Evolutionary conservation across 129 eudicot genomes (phyloP), one percentile per base, ranked within the genome.

Genomic region (Flaveria bidentis): DNA sequence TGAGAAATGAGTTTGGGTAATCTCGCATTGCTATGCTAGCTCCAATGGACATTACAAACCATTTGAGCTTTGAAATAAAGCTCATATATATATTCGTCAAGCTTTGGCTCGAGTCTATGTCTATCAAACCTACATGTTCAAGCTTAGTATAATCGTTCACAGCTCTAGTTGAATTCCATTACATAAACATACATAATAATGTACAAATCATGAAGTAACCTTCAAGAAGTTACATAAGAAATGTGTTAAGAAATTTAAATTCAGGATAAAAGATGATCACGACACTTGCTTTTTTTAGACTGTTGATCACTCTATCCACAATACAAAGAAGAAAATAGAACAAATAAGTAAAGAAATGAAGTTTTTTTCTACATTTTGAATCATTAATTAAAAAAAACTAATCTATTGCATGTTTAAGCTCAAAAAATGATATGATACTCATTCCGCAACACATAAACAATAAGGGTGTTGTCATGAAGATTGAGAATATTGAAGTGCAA

Each of bases 371-470:
- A 18, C 55, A 49, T 49, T 49, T 49, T 49, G 55, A 16, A 49
- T 49, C 55, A 12, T 61, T 5, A 9, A 3, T 11, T 4, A 25
- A 60, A 23, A 25, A 44, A 44, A 44, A 44, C 49, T 44, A 10
- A 44, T 2, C 39, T 36, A 12, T 11, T 25, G 4, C 44, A 20
- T 56, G 23, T 73, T 55, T 53, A 20, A 36, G 76, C 52, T 72
- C 30, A 16, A 26, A 55, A 71, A 36, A 6, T 45, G 46, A 46
- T 60, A 8, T 15, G 16, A n/a, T 13, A 44, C 16, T 73, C 33
- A 45, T 23, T 74, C 60, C 60, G 60, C 46, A 74, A 61, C 58
- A 58, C 44, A 39, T 33, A 36, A 73, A 12, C 41, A 53, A 18
- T 18, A 58, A 58, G 36, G 15, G 2, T 22, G 33, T 22, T 28